Base-by-base conservation (phyloP, 1,139 yeast species). In the Kodamaea anthophila region DNA sequence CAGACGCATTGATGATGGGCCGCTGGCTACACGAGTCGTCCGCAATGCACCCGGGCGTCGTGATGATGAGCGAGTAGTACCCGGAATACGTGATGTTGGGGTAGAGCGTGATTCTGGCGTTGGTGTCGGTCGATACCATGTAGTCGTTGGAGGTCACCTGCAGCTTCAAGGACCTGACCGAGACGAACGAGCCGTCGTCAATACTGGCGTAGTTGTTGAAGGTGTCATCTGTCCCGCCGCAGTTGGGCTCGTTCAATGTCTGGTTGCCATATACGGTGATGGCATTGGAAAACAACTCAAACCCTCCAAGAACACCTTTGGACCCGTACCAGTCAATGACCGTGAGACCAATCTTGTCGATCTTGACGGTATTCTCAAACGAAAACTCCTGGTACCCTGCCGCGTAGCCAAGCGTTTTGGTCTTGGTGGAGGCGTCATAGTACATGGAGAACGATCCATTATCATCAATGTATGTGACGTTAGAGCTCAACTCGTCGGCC, bases 11-110 rank as follows among this genome's bases (percentile, higher is more conserved):
- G 5, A 85, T 91, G 18, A 75, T 72, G 5, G 94, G 87, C 50
- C 99, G 71, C 13, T 60, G 41, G 15, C 51, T 44, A 55, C 99
- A 91, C 0, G 94, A 70, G 26, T 63, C 58, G 49, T 85, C 96
- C 7, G 48, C 54, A 2, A 58, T 38, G 57, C 99, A 91, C 0
- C 98, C 97, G 0, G 96, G 96, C 0, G 98, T 91, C 42, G 72
- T 77, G 35, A 88, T 46, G 32, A 76, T 61, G 19, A 91, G 64
- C 0, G 86, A 65, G 51, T 86, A 91, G 39, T 76, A 67, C 8
- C 96, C 97, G 0, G 85, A 63, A 38, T 75, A 70, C 0, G 85
- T 65, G 13, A 87, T 70, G 39, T 82, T 78, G 6, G 96, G 91
- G 38, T 67, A 65, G 47, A 81, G 77, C 1, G 69, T 60, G 9